These are phyloP conservation scores for Fusarium sp. DNA, from an alignment of 2,329 filamentous ascomycete genomes.

Conservation along the genomic window DNA sequence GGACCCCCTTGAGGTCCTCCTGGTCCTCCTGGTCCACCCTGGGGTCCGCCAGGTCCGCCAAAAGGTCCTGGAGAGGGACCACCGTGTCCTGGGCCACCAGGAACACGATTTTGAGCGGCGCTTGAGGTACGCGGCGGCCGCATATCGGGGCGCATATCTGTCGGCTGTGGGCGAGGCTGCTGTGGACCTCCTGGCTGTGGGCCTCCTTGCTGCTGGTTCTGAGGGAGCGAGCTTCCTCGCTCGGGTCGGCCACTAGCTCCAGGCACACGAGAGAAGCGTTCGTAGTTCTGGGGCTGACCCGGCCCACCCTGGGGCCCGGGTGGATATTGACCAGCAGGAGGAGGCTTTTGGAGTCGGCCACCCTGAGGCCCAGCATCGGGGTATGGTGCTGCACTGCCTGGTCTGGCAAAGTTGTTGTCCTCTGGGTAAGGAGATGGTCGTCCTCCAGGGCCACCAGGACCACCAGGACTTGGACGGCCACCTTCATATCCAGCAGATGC, in stretches of 20 bases:
- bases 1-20: constrained; percentile 31
- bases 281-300: constrained; percentile 38
- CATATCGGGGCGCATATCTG: constrained; percentile 5
- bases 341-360: constrained; percentile 47
- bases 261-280: constrained; percentile 49
- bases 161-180: constrained; percentile 7
- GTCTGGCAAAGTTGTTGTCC: constrained; percentile 40
- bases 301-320: constrained; percentile 24
- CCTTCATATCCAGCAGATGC: constrained; percentile 59
- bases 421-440: constrained; percentile 43
- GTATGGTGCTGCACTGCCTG: constrained; percentile 39
- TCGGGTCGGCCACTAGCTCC: constrained; percentile 48
- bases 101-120: constrained; percentile 37
- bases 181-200: constrained; percentile 3
- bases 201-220: constrained; percentile 21
- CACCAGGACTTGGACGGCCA: constrained; percentile 27
- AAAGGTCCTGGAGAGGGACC: constrained; percentile 40
- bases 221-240: constrained; percentile 50
- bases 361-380: constrained; percentile 48
- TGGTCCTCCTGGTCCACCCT: not conserved
- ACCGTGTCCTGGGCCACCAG: constrained; percentile 35
- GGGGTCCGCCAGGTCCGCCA: constrained; percentile 15
- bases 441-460: constrained; percentile 28
- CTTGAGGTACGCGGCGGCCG: constrained; percentile 41
- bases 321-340: constrained; percentile 39